phyloP scores from a whole-genome alignment of 768 basidiomycete species.

The Phaeotremella fagi region DNA sequence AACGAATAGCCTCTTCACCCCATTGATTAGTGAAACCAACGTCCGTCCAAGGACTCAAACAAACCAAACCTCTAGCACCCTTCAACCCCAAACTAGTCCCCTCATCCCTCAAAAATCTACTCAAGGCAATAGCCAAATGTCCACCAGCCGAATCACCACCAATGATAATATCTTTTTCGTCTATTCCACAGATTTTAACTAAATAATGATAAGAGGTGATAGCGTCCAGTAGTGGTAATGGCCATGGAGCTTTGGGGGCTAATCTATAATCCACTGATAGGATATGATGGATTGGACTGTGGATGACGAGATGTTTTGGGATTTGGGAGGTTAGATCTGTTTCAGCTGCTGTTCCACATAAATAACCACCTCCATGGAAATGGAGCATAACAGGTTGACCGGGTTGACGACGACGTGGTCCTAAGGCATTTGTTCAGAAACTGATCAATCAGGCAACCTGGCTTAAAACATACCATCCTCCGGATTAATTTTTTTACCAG shows the following conservation, averaged over 20 bases:
- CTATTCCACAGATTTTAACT: conserved; percentile 69
- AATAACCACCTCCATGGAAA: conserved; percentile 41
- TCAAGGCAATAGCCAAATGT: conserved; percentile 70
- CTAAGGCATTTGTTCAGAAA: neutral
- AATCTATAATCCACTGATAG: conserved; percentile 75
- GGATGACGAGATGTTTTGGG: conserved; percentile 26
- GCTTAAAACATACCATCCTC: conserved; percentile 14
- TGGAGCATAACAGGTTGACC: conserved; percentile 34
- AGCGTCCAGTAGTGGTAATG: conserved; percentile 78
- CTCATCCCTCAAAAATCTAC: conserved; percentile 89
- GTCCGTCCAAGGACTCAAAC: conserved; percentile 95
- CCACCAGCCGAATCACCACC: conserved; percentile 92
- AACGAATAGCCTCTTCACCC: conserved; percentile 25
- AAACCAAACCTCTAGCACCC: conserved; percentile 68
- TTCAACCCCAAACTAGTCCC: conserved; percentile 56
- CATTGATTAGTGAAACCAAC: conserved; percentile 50
- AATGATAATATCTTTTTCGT: conserved; percentile 69
- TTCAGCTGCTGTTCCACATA: conserved; percentile 40
- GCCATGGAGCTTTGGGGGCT: conserved; percentile 90
- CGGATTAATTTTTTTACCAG: conserved; percentile 25
- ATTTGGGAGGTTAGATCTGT: conserved; percentile 36
- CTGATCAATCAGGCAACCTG: neutral
- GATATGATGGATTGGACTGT: conserved; percentile 37
- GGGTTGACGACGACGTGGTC: conserved; percentile 1
- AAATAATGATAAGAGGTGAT: conserved; percentile 81